phyloP scores from a whole-genome alignment of 1,284 basidiomycete genomes.

The Coniferiporia weirii region DNA sequence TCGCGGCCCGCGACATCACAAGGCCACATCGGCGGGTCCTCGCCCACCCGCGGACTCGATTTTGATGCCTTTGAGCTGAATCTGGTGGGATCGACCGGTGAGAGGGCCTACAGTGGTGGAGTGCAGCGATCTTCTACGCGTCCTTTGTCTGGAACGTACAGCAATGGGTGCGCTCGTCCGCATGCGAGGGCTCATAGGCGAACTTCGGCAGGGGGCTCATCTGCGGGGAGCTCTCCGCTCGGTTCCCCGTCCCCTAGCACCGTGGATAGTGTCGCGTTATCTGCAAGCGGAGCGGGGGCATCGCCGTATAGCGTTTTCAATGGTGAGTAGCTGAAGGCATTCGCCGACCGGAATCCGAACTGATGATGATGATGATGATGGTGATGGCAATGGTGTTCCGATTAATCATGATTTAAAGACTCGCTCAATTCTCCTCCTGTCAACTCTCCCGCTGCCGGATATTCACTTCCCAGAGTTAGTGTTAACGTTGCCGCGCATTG shows the following conservation, averaged over 20 bases:
- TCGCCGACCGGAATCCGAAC: not conserved
- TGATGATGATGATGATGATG: not conserved
- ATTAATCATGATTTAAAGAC: not conserved
- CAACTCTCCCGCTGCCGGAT: slow-evolving; percentile 1
- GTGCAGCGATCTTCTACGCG: not conserved
- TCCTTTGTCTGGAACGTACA: not conserved
- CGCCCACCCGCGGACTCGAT: slow-evolving; percentile 6
- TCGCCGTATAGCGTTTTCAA: slow-evolving; percentile 12
- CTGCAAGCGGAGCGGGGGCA: not conserved
- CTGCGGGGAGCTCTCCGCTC: not conserved
- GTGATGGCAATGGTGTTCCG: too few relatives aligned
- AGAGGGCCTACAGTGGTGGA: not conserved
- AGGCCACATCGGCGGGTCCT: not conserved
- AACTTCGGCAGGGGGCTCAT: not conserved
- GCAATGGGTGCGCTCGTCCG: not conserved
- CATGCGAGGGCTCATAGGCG: not conserved
- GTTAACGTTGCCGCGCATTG: not conserved
- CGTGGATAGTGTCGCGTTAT: not conserved
- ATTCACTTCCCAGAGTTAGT: not conserved
- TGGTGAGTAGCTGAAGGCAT: not conserved
- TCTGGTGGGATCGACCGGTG: not conserved
- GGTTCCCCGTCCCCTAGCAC: not conserved
- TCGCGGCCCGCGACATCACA: not conserved
- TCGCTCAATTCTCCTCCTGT: slow-evolving; percentile 1
- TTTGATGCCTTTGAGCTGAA: not conserved